A percentile compares a stretch with the other conserved stretches of the same genome.
phyloP scores from a whole-genome alignment of 176 grass and related monocot genomes.

The Oryza coarctata region DNA sequence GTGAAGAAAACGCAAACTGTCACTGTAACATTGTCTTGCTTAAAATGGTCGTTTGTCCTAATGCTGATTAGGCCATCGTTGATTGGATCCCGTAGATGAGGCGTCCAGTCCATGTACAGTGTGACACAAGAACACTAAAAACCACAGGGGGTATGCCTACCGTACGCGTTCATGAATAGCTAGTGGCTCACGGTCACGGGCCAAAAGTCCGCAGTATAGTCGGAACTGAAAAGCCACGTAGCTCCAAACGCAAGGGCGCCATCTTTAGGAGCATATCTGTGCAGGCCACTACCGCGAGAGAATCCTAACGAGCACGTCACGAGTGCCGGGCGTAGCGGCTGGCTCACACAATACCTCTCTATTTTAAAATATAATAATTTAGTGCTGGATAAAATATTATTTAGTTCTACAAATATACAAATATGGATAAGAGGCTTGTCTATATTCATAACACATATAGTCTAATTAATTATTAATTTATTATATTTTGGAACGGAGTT shows the following conservation, averaged over 20 bases:
- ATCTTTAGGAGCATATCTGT: neutral
- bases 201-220: conserved; percentile 9
- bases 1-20: too few species aligned
- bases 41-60: neutral
- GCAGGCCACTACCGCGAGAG: conserved; percentile 4
- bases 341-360: neutral
- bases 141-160: neutral
- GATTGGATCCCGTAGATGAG: neutral
- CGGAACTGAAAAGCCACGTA: conserved; percentile 6
- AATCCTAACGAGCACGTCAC: conserved; percentile 18
- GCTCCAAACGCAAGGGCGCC: conserved; percentile 33
- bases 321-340: neutral
- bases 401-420: too few species aligned
- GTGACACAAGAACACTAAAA: neutral
- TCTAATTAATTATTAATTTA: too few species aligned
- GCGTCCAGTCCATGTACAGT: neutral
- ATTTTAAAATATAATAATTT: too few species aligned
- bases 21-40: neutral
- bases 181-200: conserved; percentile 29
- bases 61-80: neutral
- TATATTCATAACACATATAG: too few species aligned
- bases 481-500: too few species aligned
- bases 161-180: neutral
- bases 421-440: too few species aligned
- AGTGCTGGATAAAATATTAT: too few species aligned